A percentile compares a stretch with the other conserved stretches of the same genome.
Evolutionary conservation across 768 basidiomycete species (phyloP).

Genomic region (Pleurotus giganteus): DNA sequence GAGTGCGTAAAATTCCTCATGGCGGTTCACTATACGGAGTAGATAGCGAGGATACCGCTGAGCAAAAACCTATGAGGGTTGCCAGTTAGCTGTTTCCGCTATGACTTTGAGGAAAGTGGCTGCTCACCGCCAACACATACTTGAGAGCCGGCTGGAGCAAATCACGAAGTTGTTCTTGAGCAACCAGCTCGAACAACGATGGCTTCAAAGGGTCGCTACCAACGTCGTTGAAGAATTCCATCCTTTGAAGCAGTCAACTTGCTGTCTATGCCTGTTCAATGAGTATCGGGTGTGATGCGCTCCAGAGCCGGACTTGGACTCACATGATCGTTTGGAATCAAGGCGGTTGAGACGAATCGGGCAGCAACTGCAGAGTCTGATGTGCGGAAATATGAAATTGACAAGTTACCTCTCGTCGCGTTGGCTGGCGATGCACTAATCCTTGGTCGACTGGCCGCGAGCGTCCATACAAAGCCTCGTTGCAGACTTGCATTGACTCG

Average conservation of each 20-base stretch:
- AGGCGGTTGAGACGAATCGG: no score
- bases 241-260: no score
- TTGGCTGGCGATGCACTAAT: neutral
- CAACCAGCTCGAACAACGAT: slow-evolving; percentile 87
- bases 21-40: slow-evolving; percentile 84
- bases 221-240: slow-evolving; percentile 83
- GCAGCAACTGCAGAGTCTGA: no score
- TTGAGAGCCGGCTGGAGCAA: slow-evolving; percentile 92
- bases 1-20: slow-evolving; percentile 93
- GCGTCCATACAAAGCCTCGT: slow-evolving; percentile 1
- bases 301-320: slow-evolving; percentile 1
- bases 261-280: no score
- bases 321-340: slow-evolving; percentile 7
- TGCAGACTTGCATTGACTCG: slow-evolving; percentile 2
- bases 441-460: neutral
- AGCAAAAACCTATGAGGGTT: slow-evolving; percentile 73
- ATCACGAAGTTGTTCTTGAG: slow-evolving; percentile 90
- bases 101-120: neutral
- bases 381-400: neutral
- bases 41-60: slow-evolving; percentile 94
- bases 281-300: neutral
- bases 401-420: neutral
- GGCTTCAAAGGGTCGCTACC: slow-evolving; percentile 74
- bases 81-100: neutral
- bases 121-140: slow-evolving; percentile 84